Base-by-base conservation (phyloP, 495 filamentous ascomycete species). In the Entonaema liquescens region DNA sequence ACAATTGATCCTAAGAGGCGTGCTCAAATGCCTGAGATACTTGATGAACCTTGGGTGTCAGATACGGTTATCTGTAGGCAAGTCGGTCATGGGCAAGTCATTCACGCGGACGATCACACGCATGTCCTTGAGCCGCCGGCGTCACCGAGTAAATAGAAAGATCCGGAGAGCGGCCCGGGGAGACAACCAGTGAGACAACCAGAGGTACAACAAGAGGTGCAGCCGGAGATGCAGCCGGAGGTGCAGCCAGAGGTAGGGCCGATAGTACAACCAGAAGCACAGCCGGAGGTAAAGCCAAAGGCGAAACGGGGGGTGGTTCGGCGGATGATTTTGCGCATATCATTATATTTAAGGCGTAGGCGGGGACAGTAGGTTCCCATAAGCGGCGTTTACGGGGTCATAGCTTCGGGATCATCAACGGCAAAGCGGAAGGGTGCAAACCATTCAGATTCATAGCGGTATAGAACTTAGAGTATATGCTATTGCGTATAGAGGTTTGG, bases 1-100 rank as follows among this genome's bases (percentile, higher is more conserved):
- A 94, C 97, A 72, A 83, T 97, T 42, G 88, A 95, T 72, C 94
- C 95, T 4, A 92, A 88, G 70, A 90, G 91, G 62, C 87, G 95
- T 42, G 96, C 93, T 5, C 93, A 85, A 5, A 87, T 98, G 79
- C 85, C 89, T 15, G 93, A 98, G 76, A 91, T 98, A 15, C 79
- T 97, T 66, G 85, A 86, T 6, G 96, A 99, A 78, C 89, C 91
- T n/a, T 99, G 96, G 95, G 89, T 98, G 35, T 85, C 85, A 12
- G 86, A 88, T 63, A 91, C 91, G 49, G 80, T 87, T 17, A 87
- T 88, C 53, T 88, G 86, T 70, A 71, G 83, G 53, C 85, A 88
- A 70, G 75, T 82, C 25, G 76, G 74, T 2, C 76, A 74, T 6
- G 82, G 84, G 1, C 62, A 67, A 5, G 79, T 87, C 29, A 74